Base-by-base conservation (phyloP, 2,329 filamentous ascomycete genomes). In the Verticillium isaacii region DNA sequence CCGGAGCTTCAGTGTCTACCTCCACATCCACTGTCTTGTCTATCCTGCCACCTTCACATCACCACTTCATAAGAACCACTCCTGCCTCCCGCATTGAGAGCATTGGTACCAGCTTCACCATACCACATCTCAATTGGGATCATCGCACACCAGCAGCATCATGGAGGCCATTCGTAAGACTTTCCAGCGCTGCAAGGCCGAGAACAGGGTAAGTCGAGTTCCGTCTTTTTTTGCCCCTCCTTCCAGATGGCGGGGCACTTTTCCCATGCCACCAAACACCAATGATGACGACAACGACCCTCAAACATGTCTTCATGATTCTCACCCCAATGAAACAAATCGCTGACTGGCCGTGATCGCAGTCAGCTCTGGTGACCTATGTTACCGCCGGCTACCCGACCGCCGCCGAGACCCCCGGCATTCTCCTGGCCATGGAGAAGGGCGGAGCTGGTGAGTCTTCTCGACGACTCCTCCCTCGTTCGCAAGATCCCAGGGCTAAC, bases 361-460 rank as follows among this genome's bases (percentile, higher is more conserved):
- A 95, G 85, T 82, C 91, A 67, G 94, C 95, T 58, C 84, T 99
- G 65, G 92, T 99, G 66, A 93, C 93, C 32, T 99, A 99, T 82
- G 92, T 97, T 73, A 99, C 95, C 32, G 93, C 94, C 62, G 95
- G 95, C 61, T 99, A 89, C 74, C 95, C 95, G 17, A 91, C 86
- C 39, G 82, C 89, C n/a, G 86, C 90, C 69, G 88, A 91, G 71
- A 96, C 93, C 1, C 87, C 92, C 58, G 87, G 92, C 73, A 89
- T 97, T 67, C 82, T 98, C 70, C 80, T 99, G 66, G 91, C 87
- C 52, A 89, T 99, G 86, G 91, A 99, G 79, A 92, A 89, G 74
- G 95, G 95, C 72, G 95, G 95, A 68, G 89, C 94, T 70, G 92
- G 92, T 95, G 36, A 32, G n/a, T 58, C 56, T n/a, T 19, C 52